Conservation (phyloP, 805 yeast species). For the Ogataea pignaliae region DNA sequence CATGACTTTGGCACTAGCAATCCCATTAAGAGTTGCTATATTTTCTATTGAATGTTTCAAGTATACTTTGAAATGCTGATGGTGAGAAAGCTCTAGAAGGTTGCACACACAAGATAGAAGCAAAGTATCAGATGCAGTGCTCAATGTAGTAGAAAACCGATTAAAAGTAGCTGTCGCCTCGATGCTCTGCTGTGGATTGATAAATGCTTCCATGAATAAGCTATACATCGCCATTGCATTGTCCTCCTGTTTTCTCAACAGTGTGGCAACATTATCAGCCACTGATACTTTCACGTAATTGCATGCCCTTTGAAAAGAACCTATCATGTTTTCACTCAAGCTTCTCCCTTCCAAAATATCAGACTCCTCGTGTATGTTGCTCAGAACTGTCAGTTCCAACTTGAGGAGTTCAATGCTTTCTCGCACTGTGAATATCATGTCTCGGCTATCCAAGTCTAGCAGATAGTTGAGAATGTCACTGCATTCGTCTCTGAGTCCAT, state of each 20-base stretch:
- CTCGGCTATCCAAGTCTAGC: conserved; percentile 34
- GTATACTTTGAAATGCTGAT: conserved; percentile 29
- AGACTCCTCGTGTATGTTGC: conserved; percentile 6
- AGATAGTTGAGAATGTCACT: conserved; percentile 47
- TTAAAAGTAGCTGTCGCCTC: conserved; percentile 38
- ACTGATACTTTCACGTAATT: conserved; percentile 23
- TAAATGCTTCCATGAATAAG: conserved; percentile 28
- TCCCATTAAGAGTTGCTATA: conserved; percentile 19
- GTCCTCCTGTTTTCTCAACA: conserved; percentile 1
- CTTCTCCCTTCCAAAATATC: not conserved
- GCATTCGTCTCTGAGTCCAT: conserved; percentile 35
- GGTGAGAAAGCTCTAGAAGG: conserved; percentile 37
- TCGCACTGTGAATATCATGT: conserved; percentile 35
- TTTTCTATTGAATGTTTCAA: conserved; percentile 24
- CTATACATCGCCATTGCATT: conserved; percentile 28
- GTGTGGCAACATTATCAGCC: conserved; percentile 11
- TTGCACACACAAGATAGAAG: conserved; percentile 35
- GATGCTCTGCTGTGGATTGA: conserved; percentile 32
- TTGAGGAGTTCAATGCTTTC: conserved; percentile 30
- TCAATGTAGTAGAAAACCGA: conserved; percentile 30
- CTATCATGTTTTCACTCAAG: not conserved
- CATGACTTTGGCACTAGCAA: conserved; percentile 16
- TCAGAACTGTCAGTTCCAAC: conserved; percentile 30
- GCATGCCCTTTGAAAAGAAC: conserved; percentile 9
- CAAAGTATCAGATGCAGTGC: conserved; percentile 29